A percentile compares a stretch with the other conserved stretches of the same genome.
phyloP scores from a whole-genome alignment of 176 grass and related monocot genomes.

The Ensete ventricosum region DNA sequence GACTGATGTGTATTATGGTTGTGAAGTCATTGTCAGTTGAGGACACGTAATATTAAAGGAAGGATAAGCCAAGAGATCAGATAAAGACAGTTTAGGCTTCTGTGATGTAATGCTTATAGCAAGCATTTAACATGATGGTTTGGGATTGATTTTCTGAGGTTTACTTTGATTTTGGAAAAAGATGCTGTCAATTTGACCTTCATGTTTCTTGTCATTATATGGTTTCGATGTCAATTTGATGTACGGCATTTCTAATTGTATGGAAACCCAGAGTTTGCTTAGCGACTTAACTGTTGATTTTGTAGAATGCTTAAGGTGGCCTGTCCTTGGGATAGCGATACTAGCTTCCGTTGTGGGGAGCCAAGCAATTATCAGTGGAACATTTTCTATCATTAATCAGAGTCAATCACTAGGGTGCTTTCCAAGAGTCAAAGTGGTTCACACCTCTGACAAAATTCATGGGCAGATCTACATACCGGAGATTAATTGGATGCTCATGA shows the following conservation, averaged over 20 bases:
- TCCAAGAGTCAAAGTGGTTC: conserved; percentile 89
- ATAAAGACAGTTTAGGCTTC: neutral
- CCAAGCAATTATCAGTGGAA: conserved; percentile 94
- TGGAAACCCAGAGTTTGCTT: neutral
- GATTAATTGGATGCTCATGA: conserved; percentile 95
- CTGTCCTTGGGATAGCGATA: conserved; percentile 68
- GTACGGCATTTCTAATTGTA: neutral
- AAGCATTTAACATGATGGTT: neutral
- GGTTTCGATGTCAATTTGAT: neutral
- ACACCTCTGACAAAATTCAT: conserved; percentile 89
- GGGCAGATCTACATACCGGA: conserved; percentile 98
- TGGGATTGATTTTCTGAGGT: neutral
- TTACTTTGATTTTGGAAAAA: neutral
- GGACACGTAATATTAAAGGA: too few species aligned
- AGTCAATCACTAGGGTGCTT: conserved; percentile 88
- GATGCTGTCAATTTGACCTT: neutral
- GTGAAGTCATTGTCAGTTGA: too few species aligned
- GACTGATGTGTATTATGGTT: too few species aligned
- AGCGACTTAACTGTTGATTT: neutral
- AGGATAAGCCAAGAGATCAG: too few species aligned
- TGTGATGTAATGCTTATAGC: neutral
- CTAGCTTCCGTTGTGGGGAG: conserved; percentile 92
- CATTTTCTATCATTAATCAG: conserved; percentile 98
- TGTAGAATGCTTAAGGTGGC: conserved; percentile 79
- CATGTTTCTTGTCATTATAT: neutral